These are phyloP conservation scores for Globisporangium takayamanum DNA, from an alignment of 352 stramenopile genomes.

Conservation along the genomic window DNA sequence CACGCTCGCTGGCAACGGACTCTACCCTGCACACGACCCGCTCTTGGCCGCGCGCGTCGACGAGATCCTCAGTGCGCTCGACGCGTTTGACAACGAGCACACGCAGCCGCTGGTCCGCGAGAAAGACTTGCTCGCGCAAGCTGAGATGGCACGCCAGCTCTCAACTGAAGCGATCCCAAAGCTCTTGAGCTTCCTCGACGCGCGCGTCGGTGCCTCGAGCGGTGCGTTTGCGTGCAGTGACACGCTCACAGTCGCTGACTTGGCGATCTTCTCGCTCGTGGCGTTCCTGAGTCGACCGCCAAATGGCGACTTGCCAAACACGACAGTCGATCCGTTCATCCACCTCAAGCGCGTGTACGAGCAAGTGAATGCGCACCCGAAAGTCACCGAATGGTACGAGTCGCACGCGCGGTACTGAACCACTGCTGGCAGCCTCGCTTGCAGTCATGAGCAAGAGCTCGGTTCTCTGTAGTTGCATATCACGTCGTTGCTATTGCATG, in stretches of 20 bases:
- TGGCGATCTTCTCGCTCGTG: slow-evolving; percentile 43
- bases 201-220: slow-evolving; percentile 24
- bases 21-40: slow-evolving; percentile 32
- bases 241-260: slow-evolving; percentile 37
- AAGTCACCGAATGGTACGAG: slow-evolving; percentile 42
- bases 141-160: slow-evolving; percentile 18
- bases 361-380: slow-evolving; percentile 25
- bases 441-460: not conserved
- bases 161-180: slow-evolving; percentile 28
- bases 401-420: slow-evolving; percentile 4
- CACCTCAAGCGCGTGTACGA: slow-evolving; percentile 27
- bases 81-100: slow-evolving; percentile 31
- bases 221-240: slow-evolving; percentile 22
- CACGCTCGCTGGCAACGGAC: slow-evolving; percentile 20
- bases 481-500: no score
- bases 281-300: slow-evolving; percentile 28
- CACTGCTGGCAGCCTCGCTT: no score
- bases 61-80: slow-evolving; percentile 34
- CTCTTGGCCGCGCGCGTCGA: slow-evolving; percentile 27
- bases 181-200: slow-evolving; percentile 33
- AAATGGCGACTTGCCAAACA: slow-evolving; percentile 18
- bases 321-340: slow-evolving; percentile 22
- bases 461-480: no score
- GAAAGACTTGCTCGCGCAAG: slow-evolving; percentile 20
- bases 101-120: slow-evolving; percentile 28